phyloP scores from a whole-genome alignment of 139 green algal genomes.

The Chlamydomonas schloesseri region DNA sequence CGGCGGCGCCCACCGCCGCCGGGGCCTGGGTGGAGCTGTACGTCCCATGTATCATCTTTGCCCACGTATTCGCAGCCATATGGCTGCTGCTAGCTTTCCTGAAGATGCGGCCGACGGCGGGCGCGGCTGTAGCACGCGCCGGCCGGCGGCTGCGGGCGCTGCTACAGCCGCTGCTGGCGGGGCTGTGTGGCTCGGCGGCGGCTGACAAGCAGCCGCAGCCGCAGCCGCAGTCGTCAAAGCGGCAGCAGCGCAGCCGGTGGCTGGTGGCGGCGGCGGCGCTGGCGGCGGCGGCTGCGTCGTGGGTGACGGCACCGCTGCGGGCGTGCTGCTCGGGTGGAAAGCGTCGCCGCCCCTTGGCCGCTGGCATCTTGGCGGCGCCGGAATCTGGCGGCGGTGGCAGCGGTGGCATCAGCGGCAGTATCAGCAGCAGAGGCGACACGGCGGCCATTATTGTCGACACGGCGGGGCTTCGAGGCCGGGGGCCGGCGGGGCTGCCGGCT shows the following conservation, averaged over 20 bases:
- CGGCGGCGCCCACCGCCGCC: not conserved
- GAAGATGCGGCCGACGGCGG: conserved; percentile 39
- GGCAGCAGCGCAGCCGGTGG: not conserved
- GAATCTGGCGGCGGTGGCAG: too few relatives aligned
- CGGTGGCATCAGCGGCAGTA: too few relatives aligned
- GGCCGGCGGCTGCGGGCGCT: not conserved
- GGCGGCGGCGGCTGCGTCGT: too few relatives aligned
- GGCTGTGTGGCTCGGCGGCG: too few relatives aligned
- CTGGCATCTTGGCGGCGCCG: too few relatives aligned
- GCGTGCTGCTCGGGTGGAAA: not conserved
- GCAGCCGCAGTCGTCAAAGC: not conserved
- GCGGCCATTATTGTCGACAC: too few relatives aligned
- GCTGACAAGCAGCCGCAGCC: not conserved
- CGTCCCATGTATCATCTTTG: conserved; percentile 49
- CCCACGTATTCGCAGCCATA: conserved; percentile 47
- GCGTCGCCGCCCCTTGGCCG: too few relatives aligned
- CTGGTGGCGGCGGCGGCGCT: not conserved
- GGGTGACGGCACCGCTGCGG: too few relatives aligned
- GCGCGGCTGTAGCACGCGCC: not conserved
- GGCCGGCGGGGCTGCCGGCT: too few relatives aligned
- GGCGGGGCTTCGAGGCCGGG: too few relatives aligned
- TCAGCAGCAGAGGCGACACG: too few relatives aligned
- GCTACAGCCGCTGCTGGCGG: not conserved
- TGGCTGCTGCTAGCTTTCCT: conserved; percentile 41
- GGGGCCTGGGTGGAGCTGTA: conserved; percentile 44